These are phyloP conservation scores for Coemansia sp. DNA, from an alignment of 192 early-diverging fungal genomes.

Conservation along the genomic window DNA sequence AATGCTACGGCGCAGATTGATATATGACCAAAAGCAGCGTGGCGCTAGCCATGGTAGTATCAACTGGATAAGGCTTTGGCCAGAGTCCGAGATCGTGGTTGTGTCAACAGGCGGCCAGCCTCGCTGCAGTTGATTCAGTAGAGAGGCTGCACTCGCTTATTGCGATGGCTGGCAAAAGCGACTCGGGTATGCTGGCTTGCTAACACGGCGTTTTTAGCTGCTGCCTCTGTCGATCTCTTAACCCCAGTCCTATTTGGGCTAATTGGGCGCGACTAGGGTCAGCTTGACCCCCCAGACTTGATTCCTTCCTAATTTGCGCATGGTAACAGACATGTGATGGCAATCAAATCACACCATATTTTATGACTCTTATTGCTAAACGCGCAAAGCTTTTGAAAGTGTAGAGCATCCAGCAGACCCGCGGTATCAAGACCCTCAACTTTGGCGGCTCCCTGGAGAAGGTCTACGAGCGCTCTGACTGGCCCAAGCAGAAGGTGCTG, in stretches of 20 bases:
- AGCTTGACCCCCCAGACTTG: not conserved
- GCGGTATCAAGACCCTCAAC: conserved; percentile 89
- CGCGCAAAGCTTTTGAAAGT: conserved; percentile 4
- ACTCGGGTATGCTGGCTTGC: too few relatives aligned
- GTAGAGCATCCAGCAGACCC: conserved; percentile 59
- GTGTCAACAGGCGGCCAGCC: not conserved
- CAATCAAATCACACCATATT: not conserved
- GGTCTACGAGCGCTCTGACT: conserved; percentile 94
- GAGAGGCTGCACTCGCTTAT: not conserved
- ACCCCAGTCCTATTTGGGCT: not conserved
- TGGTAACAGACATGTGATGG: not conserved
- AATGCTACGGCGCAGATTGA: not conserved
- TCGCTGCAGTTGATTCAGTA: not conserved
- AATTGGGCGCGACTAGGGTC: not conserved
- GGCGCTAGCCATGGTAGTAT: not conserved
- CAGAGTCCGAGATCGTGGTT: not conserved
- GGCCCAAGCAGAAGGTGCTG: conserved; percentile 86
- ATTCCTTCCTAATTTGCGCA: not conserved
- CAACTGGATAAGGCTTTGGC: not conserved
- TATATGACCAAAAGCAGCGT: not conserved
- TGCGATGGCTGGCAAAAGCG: too few relatives aligned
- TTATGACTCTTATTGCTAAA: not conserved
- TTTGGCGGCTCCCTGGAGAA: conserved; percentile 91
- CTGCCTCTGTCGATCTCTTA: not conserved
- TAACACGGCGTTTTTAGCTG: not conserved